These are phyloP conservation scores for Asterionellopsis glacialis DNA, from an alignment of 108 stramenopile genomes.

Conservation along the genomic window DNA sequence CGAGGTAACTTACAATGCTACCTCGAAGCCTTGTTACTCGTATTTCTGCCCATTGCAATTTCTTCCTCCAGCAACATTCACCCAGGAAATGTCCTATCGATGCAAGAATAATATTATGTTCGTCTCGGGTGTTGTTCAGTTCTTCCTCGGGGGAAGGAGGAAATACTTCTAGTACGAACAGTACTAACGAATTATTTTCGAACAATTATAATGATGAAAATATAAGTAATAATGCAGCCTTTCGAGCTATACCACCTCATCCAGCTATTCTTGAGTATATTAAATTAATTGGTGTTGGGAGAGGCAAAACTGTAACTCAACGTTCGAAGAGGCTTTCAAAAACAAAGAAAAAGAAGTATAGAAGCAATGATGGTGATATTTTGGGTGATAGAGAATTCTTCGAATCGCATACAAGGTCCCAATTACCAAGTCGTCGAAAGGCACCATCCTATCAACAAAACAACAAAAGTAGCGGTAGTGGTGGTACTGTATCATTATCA, in stretches of 20 bases:
- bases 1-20: too few species aligned
- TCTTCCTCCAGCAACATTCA: too few species aligned
- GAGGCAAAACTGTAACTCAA: constrained; percentile 5
- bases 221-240: constrained; percentile 25
- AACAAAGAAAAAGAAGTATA: constrained; percentile 10
- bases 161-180: too few species aligned
- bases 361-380: constrained; percentile 5
- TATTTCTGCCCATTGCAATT: too few species aligned
- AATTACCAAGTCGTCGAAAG: constrained; percentile 7
- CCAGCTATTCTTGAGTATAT: constrained; percentile 61
- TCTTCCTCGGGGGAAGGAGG: too few species aligned
- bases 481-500: neutral
- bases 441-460: constrained; percentile 12
- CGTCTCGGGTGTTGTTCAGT: too few species aligned
- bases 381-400: constrained; percentile 21
- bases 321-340: constrained; percentile 11
- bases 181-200: too few species aligned
- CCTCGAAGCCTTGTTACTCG: too few species aligned
- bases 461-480: neutral
- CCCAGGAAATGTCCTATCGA: too few species aligned
- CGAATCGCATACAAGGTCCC: neutral
- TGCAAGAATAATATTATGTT: too few species aligned
- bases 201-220: too few species aligned
- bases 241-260: constrained; percentile 38
- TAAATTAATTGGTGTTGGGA: constrained; percentile 53